Conservation (phyloP, 2,329 filamentous ascomycete genomes). For the Sporothrix luriei region DNA sequence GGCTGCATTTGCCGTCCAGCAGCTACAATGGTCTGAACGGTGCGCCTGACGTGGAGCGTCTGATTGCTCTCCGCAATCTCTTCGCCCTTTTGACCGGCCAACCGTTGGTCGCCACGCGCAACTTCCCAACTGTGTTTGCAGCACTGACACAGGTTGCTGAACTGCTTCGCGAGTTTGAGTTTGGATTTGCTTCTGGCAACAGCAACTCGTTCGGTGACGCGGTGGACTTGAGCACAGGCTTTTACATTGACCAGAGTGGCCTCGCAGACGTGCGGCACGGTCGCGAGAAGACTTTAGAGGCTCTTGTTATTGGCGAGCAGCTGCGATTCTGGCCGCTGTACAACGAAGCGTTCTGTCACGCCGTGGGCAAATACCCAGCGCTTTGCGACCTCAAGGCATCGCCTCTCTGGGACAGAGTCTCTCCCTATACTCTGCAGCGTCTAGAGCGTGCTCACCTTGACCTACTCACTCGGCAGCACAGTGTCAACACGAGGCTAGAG, state of each 20-base stretch:
- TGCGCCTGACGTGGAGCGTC: constrained; percentile 54
- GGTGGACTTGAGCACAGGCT: constrained; percentile 67
- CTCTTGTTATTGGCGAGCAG: constrained; percentile 82
- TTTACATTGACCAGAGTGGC: constrained; percentile 74
- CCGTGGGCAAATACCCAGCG: constrained; percentile 80
- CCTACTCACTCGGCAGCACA: constrained; percentile 70
- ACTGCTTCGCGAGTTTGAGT: constrained; percentile 60
- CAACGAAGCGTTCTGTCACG: constrained; percentile 89
- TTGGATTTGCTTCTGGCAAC: constrained; percentile 60
- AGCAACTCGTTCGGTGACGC: constrained; percentile 62
- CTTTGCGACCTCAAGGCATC: constrained; percentile 64
- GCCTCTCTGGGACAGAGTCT: constrained; percentile 71
- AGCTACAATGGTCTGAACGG: constrained; percentile 40
- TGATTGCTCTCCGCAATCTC: constrained; percentile 64
- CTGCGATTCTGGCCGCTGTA: constrained; percentile 83
- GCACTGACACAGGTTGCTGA: constrained; percentile 58
- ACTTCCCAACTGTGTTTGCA: constrained; percentile 55
- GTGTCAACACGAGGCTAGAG: constrained; percentile 71
- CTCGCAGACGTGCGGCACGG: constrained; percentile 80
- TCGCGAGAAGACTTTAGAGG: constrained; percentile 86
- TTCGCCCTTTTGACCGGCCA: constrained; percentile 68
- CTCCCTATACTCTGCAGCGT: constrained; percentile 70
- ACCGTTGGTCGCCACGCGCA: constrained; percentile 61
- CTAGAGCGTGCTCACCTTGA: constrained; percentile 82
- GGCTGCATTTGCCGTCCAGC: constrained; percentile 57